Base-by-base conservation (phyloP, 345 rosid genomes). In the Bruguiera parviflora region DNA sequence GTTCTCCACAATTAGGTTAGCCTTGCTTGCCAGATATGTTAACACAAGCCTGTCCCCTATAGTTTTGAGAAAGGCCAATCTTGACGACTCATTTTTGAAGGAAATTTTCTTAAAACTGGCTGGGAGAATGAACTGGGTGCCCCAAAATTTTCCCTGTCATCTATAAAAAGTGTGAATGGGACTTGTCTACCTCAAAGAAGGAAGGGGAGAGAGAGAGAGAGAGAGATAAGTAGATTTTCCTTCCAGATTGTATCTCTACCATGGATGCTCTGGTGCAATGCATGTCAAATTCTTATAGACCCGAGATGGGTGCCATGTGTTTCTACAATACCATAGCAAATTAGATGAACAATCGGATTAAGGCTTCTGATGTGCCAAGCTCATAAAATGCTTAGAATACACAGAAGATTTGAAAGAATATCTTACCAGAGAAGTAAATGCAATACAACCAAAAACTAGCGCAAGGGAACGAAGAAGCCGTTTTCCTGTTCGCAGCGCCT, bases 391-490 rank as follows among this genome's bases (percentile, higher is more conserved):
- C 31, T 59, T 21, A 11, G 25, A 57, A 39, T 24, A 39, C 22
- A 43, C n/a, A 1, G 61, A 64, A 29, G 46, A 68, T 22, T 43
- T 56, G 18, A 24, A 22, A 77, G 37, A 37, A 27, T 52, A 64
- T 64, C 83, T 52, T 92, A 92, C 99, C 96, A 96, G 83, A 71
- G 98, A 95, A 67, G 92, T 78, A 75, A 89, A 58, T 28, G 93
- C 91, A 58, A 95, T 83, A 71, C 89, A 85, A 68, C 98, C 92
- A 67, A 92, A 90, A 69, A 86, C 96, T 83, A 95, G 70, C 18
- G 85, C 90, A 63, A 95, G 96, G 71, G 98, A 86, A 29, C 97
- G 93, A 65, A 95, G 90, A 79, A 92, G 73, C 31, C 98, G 81
- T 76, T 92, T 95, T 79, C 97, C 96, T 90, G 90, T 86, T 66